These are phyloP conservation scores for Beauveria australis DNA, from an alignment of 2,329 filamentous ascomycete species.

Conservation along the genomic window DNA sequence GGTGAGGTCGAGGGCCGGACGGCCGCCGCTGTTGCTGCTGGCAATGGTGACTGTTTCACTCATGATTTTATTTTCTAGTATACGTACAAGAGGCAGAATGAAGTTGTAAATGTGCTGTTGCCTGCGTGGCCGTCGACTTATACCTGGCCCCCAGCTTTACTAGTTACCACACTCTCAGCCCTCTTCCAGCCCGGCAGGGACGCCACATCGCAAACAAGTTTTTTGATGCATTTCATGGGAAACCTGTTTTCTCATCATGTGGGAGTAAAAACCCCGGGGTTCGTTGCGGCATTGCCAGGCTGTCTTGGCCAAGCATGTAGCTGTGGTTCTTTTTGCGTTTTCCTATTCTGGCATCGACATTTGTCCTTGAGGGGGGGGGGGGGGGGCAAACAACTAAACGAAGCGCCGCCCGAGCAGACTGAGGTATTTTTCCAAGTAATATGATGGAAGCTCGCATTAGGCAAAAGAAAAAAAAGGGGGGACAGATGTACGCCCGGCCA, in stretches of 20 bases:
- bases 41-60: slow-evolving; percentile 4
- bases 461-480: not conserved
- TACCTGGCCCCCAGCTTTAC: too few relatives aligned
- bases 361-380: not conserved
- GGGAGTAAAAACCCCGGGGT: not conserved
- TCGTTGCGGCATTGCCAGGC: too few relatives aligned
- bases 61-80: not conserved
- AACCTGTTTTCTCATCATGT: not conserved
- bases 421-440: not conserved
- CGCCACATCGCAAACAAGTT: too few relatives aligned
- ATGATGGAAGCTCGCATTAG: not conserved
- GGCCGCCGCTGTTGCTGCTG: not conserved
- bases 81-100: not conserved
- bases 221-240: too few relatives aligned
- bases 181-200: too few relatives aligned
- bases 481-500: not conserved
- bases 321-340: not conserved
- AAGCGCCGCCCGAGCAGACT: not conserved
- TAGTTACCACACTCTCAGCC: too few relatives aligned
- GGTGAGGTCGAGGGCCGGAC: not conserved
- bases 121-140: too few relatives aligned
- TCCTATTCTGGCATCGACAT: not conserved
- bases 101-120: not conserved
- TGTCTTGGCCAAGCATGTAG: not conserved
- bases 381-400: too few relatives aligned